phyloP scores from a whole-genome alignment of 371 early-diverging fungal species.

The Mucor velutinosus region DNA sequence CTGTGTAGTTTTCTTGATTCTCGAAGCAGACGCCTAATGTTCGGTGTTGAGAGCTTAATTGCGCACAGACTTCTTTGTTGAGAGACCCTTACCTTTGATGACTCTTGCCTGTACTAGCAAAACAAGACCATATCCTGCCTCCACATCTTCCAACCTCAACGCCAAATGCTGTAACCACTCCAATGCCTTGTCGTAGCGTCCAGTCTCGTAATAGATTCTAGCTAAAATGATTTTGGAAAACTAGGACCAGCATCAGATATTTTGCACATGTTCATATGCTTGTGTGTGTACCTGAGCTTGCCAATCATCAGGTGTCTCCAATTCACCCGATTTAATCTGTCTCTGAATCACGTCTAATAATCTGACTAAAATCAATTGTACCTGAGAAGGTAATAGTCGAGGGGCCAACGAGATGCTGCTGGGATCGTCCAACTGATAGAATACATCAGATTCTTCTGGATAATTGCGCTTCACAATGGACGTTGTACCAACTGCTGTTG shows the following conservation, averaged over 20 bases:
- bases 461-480: not conserved
- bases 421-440: slow-evolving; percentile 33
- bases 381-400: slow-evolving; percentile 10
- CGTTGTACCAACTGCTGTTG: not conserved
- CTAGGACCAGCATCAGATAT: not conserved
- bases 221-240: slow-evolving; percentile 44
- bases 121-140: slow-evolving; percentile 59
- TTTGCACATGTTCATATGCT: not conserved
- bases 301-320: slow-evolving; percentile 33
- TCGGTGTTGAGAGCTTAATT: not conserved
- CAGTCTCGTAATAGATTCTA: slow-evolving; percentile 41
- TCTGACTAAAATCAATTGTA: slow-evolving; percentile 17
- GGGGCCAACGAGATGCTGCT: slow-evolving; percentile 22
- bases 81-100: slow-evolving; percentile 44
- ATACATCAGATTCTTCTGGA: slow-evolving; percentile 10
- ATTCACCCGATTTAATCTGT: slow-evolving; percentile 23
- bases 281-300: slow-evolving; percentile 32
- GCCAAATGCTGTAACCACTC: slow-evolving; percentile 35
- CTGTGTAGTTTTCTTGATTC: slow-evolving; percentile 41
- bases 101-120: slow-evolving; percentile 52
- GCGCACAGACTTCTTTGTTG: not conserved
- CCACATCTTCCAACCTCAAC: slow-evolving; percentile 36
- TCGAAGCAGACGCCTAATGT: slow-evolving; percentile 52
- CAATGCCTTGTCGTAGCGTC: slow-evolving; percentile 35
- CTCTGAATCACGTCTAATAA: slow-evolving; percentile 25